These are phyloP conservation scores for Chrysosphaeria jannelii DNA, from an alignment of 2,329 filamentous ascomycete species.

Conservation along the genomic window DNA sequence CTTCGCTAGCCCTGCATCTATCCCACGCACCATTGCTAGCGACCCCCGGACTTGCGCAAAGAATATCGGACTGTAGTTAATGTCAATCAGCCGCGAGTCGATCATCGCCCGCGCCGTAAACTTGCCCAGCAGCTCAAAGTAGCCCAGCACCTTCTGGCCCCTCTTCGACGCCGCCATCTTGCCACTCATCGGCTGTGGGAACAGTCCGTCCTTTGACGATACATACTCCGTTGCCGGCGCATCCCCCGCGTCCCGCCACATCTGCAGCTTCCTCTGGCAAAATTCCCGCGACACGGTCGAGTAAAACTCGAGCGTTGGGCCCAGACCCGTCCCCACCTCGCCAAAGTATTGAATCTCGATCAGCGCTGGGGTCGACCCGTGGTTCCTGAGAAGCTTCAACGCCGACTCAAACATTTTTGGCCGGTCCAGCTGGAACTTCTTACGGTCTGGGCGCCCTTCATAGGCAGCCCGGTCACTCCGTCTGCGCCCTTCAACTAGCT, in stretches of 20 bases:
- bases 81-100: conserved; percentile 87
- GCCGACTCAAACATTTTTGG: conserved; percentile 95
- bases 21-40: conserved; percentile 62
- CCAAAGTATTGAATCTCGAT: conserved; percentile 97
- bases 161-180: conserved; percentile 44
- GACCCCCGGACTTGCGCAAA: conserved; percentile 96
- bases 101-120: conserved; percentile 97
- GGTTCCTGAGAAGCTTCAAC: conserved; percentile 95
- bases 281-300: conserved; percentile 93
- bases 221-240: conserved; percentile 46
- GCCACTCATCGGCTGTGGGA: conserved; percentile 68
- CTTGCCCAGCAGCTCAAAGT: conserved; percentile 85
- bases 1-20: conserved; percentile 61
- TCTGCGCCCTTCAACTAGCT: conserved; percentile 57
- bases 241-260: conserved; percentile 90
- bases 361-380: conserved; percentile 86
- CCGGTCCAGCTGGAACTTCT: conserved; percentile 70
- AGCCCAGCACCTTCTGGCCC: conserved; percentile 60
- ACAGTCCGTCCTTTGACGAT: conserved; percentile 57
- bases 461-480: too few relatives aligned
- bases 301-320: conserved; percentile 91
- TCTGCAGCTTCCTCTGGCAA: conserved; percentile 82
- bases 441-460: conserved; percentile 52
- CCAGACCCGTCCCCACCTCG: conserved; percentile 85
- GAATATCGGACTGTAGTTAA: conserved; percentile 91